Percentiles rank a stretch among this genome's conserved stretches.
Evolutionary conservation across 1,284 basidiomycete species (phyloP).

Genomic region (Fomes fomentarius): DNA sequence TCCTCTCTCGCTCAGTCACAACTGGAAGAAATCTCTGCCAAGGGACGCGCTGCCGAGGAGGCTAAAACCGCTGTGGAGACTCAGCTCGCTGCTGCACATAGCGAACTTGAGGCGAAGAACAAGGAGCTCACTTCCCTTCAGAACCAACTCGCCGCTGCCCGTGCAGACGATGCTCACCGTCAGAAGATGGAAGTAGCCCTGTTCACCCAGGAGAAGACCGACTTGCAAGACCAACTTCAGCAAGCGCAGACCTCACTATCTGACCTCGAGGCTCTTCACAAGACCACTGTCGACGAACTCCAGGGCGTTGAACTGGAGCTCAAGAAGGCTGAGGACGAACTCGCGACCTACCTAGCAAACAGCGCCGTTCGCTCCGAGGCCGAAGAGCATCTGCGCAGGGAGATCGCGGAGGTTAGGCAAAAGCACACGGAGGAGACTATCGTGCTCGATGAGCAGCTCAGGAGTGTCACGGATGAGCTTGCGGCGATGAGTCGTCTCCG

Average conservation of each 20-base stretch:
- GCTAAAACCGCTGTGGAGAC: constrained; percentile 19
- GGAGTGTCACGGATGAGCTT: constrained; percentile 37
- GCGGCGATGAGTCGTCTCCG: constrained; percentile 37
- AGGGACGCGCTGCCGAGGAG: constrained; percentile 14
- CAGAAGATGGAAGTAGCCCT: constrained; percentile 18
- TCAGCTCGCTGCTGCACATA: constrained; percentile 22
- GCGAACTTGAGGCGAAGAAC: constrained; percentile 30
- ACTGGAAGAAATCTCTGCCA: constrained; percentile 10
- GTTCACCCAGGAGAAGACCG: constrained; percentile 23
- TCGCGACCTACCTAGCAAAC: constrained; percentile 21
- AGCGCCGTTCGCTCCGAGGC: constrained; percentile 20
- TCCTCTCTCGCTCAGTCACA: constrained; percentile 35
- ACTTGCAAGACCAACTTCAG: constrained; percentile 34
- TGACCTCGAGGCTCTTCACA: constrained; percentile 22
- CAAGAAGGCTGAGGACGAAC: constrained; percentile 26
- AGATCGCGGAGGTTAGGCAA: constrained; percentile 40
- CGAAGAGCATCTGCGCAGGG: constrained; percentile 24
- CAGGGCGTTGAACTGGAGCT: constrained; percentile 27
- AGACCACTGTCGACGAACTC: constrained; percentile 30
- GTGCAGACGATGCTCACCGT: constrained; percentile 20
- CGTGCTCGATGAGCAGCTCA: constrained; percentile 40
- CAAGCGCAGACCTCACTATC: constrained; percentile 26
- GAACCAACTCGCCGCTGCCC: constrained; percentile 26
- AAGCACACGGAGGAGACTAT: constrained; percentile 44
- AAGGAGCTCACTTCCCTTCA: constrained; percentile 33